A percentile compares a stretch with the other conserved stretches of the same genome.
Conservation (phyloP, 371 early-diverging fungal species). For the Syncephalis fuscata region DNA sequence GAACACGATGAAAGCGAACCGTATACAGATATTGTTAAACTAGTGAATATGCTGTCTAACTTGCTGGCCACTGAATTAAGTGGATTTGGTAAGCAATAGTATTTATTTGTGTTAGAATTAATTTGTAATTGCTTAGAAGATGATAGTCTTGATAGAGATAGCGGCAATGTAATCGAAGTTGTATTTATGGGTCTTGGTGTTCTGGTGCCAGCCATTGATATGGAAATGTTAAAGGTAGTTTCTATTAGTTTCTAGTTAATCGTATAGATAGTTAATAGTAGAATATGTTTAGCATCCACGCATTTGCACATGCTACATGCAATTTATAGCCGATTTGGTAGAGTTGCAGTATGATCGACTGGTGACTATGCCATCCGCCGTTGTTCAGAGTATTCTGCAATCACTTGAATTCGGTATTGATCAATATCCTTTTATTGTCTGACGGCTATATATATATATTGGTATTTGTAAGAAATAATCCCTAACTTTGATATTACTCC, state of each 20-base stretch:
- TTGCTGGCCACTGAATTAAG: conserved; percentile 38
- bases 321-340: conserved; percentile 40
- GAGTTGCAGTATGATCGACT: conserved; percentile 50
- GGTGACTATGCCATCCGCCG: conserved; percentile 24
- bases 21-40: conserved; percentile 42
- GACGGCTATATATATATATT: background rate
- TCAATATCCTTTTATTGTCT: conserved; percentile 5
- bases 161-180: conserved; percentile 36
- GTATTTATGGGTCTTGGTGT: conserved; percentile 48
- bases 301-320: conserved; percentile 47
- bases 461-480: background rate
- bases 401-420: conserved; percentile 50
- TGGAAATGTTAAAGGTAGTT: conserved; percentile 50
- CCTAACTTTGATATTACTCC: conserved; percentile 3
- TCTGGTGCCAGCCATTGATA: conserved; percentile 49
- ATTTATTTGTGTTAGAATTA: conserved; percentile 5
- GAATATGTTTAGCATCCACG: conserved; percentile 31
- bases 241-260: background rate
- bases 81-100: conserved; percentile 20
- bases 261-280: background rate
- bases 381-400: conserved; percentile 37
- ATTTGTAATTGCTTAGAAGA: conserved; percentile 10
- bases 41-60: conserved; percentile 37
- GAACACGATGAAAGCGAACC: conserved; percentile 47
- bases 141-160: conserved; percentile 9